These are phyloP conservation scores for Yarrowia porcina DNA, from an alignment of 805 yeast genomes.

Conservation along the genomic window DNA sequence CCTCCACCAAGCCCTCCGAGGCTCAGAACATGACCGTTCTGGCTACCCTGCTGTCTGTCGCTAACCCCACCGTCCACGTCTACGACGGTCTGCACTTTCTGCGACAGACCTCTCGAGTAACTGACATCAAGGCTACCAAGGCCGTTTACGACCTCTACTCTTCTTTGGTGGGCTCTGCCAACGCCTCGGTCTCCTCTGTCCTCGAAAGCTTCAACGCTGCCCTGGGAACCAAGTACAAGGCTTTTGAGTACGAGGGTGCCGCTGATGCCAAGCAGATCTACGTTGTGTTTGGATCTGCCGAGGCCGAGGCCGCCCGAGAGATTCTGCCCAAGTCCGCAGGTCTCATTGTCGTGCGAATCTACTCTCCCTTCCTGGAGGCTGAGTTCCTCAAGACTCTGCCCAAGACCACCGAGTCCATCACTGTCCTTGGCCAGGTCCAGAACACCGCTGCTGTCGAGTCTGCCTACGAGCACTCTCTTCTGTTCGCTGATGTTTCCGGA, in stretches of 20 bases:
- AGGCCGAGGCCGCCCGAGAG: constrained; percentile 52
- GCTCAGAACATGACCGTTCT: constrained; percentile 65
- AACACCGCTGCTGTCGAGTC: constrained; percentile 38
- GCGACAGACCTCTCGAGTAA: constrained; percentile 44
- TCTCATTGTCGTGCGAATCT: constrained; percentile 70
- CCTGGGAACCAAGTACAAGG: constrained; percentile 53
- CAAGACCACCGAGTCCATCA: constrained; percentile 51
- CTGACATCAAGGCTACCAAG: constrained; percentile 32
- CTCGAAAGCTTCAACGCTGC: constrained; percentile 50
- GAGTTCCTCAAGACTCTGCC: constrained; percentile 63
- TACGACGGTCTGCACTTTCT: constrained; percentile 75
- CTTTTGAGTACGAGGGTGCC: constrained; percentile 70
- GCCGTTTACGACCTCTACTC: constrained; percentile 13
- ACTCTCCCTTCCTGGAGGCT: constrained; percentile 69
- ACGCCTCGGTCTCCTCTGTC: neutral
- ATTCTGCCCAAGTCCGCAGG: constrained; percentile 40
- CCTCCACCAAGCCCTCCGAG: constrained; percentile 62
- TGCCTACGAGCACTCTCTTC: constrained; percentile 41
- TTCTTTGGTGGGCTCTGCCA: neutral
- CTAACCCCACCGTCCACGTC: constrained; percentile 62
- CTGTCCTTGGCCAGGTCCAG: constrained; percentile 61
- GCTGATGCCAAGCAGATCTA: constrained; percentile 65
- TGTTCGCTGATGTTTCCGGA: constrained; percentile 71
- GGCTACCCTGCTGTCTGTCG: constrained; percentile 57
- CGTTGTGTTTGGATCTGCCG: constrained; percentile 74